Conservation (phyloP, 257 asterid species). For the Pogostemon cablin region DNA sequence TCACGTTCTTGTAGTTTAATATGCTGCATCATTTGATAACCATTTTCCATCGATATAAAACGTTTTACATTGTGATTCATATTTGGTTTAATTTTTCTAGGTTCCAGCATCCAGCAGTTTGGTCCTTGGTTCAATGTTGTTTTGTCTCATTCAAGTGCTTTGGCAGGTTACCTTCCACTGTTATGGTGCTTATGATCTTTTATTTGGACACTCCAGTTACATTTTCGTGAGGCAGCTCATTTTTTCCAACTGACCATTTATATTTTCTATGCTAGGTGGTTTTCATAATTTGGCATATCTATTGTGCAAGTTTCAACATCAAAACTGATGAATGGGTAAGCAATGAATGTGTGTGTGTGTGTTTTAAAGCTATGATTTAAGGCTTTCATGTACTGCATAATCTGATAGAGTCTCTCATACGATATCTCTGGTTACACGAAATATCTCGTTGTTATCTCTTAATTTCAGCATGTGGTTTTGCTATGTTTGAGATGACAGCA, state of each 20-base stretch:
- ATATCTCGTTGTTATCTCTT: neutral
- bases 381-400: conserved; percentile 11
- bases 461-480: neutral
- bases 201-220: conserved; percentile 1
- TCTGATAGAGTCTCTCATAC: neutral
- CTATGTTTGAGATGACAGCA: neutral
- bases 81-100: conserved; percentile 33
- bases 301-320: conserved; percentile 57
- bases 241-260: conserved; percentile 5
- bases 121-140: conserved; percentile 46
- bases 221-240: neutral
- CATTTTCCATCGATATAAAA: neutral
- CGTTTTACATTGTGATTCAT: neutral
- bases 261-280: conserved; percentile 43
- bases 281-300: conserved; percentile 53
- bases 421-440: neutral
- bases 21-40: conserved; percentile 11
- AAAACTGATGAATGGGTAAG: conserved; percentile 68
- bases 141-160: conserved; percentile 49
- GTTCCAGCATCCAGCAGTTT: conserved; percentile 30
- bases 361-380: conserved; percentile 11
- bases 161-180: conserved; percentile 51
- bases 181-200: neutral
- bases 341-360: neutral
- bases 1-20: conserved; percentile 19